Evolutionary conservation across 164 flowering plant species (phyloP).

Genomic region (Vitis rotundifolia): DNA sequence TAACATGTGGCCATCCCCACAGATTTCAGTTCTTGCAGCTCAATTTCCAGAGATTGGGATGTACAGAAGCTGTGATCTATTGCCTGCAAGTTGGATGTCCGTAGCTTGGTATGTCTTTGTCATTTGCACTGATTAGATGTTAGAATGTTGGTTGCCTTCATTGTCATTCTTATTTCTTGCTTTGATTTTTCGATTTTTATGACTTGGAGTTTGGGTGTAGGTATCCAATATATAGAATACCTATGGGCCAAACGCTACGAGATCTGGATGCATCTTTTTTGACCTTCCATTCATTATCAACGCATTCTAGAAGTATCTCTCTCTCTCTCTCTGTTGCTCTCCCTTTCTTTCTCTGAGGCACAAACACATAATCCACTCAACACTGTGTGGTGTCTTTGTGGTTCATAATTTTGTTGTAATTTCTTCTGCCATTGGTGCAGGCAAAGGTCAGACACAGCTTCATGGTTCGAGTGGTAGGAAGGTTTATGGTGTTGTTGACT

Average conservation of each 20-base stretch:
- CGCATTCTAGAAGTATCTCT: slow-evolving; percentile 40
- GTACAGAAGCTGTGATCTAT: slow-evolving; percentile 69
- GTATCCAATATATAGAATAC: slow-evolving; percentile 93
- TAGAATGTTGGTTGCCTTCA: too few species aligned
- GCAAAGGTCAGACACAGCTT: slow-evolving; percentile 21
- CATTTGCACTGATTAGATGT: not conserved
- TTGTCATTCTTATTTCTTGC: too few species aligned
- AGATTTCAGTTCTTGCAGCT: slow-evolving; percentile 56
- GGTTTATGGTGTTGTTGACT: slow-evolving; percentile 17
- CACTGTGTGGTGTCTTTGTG: not conserved
- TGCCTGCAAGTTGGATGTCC: slow-evolving; percentile 75
- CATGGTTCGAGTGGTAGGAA: slow-evolving; percentile 24
- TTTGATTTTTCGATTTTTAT: not conserved
- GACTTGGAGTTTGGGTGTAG: slow-evolving; percentile 30
- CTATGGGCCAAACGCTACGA: slow-evolving; percentile 63
- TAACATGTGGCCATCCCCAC: slow-evolving; percentile 3
- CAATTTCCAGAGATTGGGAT: slow-evolving; percentile 51
- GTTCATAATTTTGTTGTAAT: not conserved
- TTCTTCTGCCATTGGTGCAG: slow-evolving; percentile 19
- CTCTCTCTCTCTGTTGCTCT: slow-evolving; percentile 10
- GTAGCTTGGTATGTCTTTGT: slow-evolving; percentile 64
- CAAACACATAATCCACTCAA: not conserved
- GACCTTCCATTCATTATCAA: slow-evolving; percentile 67
- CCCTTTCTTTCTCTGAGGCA: not conserved
- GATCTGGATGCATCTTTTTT: slow-evolving; percentile 72